Base-by-base conservation (phyloP, 352 stramenopile genomes). In the Globisporangium orthogonon region DNA sequence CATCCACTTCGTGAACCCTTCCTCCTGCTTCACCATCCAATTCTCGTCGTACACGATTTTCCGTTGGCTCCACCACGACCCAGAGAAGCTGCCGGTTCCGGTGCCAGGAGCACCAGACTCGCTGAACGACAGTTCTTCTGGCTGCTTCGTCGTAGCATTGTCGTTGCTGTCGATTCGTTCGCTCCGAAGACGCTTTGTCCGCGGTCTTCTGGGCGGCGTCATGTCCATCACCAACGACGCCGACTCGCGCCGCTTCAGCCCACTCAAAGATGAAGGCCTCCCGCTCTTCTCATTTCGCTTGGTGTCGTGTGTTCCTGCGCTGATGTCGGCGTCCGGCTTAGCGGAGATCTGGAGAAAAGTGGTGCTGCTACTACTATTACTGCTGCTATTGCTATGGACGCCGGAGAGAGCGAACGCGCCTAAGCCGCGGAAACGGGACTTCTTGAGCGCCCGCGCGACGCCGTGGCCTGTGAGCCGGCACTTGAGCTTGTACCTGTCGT, bases 1-100 rank as follows among this genome's bases (percentile, higher is more conserved):
- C 46, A 94, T 87, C 86, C 86, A 95, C 54, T 89, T 91, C 10
- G 76, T 90, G 49, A 94, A 92, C 0, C 77, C 83, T 60, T 86
- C 67, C 31, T 83, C 81, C 59, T 95, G 86, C 43, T 90, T 90
- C 4, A 68, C 54, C 67, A 91, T 87, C 84, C 86, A 94, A 47
- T 88, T 73, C 47, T 86, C 83, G 46, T 95, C 82, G 40, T 79
- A 84, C 3, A 74, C 50, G n/a, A 70, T 73, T 49, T 87, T 78
- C 9, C 78, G 74, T 44, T 91, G 76, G 47, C 76, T 83, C 81
- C 81, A 91, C 81, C 81, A 91, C 2, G 78, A 88, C 2, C 78
- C 81, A 2, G 49, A 39, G 28, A 73, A 72, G 39, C 39, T 56
- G 28, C 73, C 69, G 45, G 2, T 37, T 37, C 31, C 69, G 45